Evolutionary conservation across 352 stramenopile species (phyloP), one percentile per base, ranked within the genome.

Genomic region (Pythium diclinum): DNA sequence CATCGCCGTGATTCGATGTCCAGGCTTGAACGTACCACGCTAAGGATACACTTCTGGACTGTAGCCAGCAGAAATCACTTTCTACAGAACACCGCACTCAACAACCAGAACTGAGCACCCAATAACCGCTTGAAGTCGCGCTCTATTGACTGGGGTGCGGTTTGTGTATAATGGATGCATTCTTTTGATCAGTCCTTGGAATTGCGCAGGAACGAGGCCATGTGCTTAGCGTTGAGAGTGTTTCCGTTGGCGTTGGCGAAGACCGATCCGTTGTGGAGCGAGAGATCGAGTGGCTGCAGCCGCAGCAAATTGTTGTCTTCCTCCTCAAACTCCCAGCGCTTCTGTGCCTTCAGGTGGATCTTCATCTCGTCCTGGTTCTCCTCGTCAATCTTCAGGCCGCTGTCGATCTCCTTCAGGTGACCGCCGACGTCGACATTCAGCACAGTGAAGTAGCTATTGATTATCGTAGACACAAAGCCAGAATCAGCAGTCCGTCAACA

Each of bases 291-390:
- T 13, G 67, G 61, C 48, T 57, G 19, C 16, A 73, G 14, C 1
- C 53, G 32, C 36, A 64, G 61, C 38, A 73, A 23, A 9, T 63
- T 53, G 40, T 73, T 55, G 59, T 81, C 75, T 58, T 83, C 73
- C 53, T 85, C 74, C 10, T 81, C 75, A 67, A 88, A 88, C 25
- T 78, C 73, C 48, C 79, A 71, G 28, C 79, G 76, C 56, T 85
- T 85, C 36, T 85, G 76, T 1, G 79, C 79, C 63, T 88, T 88
- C 58, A 88, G 49, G 21, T 84, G 59, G 44, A 73, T 72, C 47
- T 73, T 70, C 79, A 88, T 85, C 44, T 74, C 72, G 2, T 72
- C 62, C 56, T 88, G 79, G 48, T 81, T 74, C 36, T 59, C 34
- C 38, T 88, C 75, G 25, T 86, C 76, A n/a, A 81, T 70, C 40